Base-by-base conservation (phyloP, 768 basidiomycete genomes). In the Mycena venus region DNA sequence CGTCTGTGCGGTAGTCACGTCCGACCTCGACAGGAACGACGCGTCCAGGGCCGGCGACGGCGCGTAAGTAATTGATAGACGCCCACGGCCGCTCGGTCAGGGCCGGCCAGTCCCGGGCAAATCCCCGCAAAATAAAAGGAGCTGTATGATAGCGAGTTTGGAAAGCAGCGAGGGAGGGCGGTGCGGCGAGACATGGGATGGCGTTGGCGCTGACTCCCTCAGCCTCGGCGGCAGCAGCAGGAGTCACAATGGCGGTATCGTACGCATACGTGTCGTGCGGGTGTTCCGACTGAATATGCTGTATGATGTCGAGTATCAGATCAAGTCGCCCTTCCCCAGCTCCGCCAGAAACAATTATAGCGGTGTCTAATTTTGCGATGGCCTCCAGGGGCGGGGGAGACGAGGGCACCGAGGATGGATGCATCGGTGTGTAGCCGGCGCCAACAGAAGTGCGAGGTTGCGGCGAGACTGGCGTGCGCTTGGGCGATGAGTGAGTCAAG, bases 11-110 rank as follows among this genome's bases (percentile, higher is more conserved):
- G 82, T 99, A 99, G 80, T 97, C 94, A 38, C 83, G 82, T 17
- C 98, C 98, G 21, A 98, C 84, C 83, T 99, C 98, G 9, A 99
- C 92, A 7, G 98, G 98, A 1, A 99, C 94, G 6, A 95, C 84
- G 25, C 98, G 89, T 2, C 94, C 97, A 51, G 90, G 90, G 17
- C 98, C 98, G 2, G 94, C 90, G 0, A 92, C 84, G 5, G 86
- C 85, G 17, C 88, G 87, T 1, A 99, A 88, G 80, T 99, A 99
- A 3, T 85, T 81, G 7, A 86, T 83, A 21, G 91, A 93, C 14
- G 82, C 75, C 98, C 98, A 99, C 5, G 91, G 88, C 67, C 89
- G 91, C 38, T 89, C 85, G 12, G 84, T 86, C 74, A 95, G 76
- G 1, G 98, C 98, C 7, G 96, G 94, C 97, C 97, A 99, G 61